Conservation (phyloP, 2,329 filamentous ascomycete species). For the Neonectria hederae region DNA sequence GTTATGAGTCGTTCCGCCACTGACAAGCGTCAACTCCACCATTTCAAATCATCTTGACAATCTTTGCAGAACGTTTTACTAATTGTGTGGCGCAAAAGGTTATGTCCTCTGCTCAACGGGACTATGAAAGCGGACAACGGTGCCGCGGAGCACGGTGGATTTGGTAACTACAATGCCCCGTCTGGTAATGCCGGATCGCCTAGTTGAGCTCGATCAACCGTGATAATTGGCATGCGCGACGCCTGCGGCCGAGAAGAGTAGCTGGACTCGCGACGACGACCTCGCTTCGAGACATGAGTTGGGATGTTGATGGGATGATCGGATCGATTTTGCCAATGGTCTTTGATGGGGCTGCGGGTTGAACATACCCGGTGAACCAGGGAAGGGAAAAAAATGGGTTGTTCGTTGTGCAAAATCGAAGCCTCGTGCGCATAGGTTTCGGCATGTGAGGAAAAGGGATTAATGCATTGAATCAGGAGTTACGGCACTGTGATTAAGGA, state of each 20-base stretch:
- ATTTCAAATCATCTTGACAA: conserved; percentile 26
- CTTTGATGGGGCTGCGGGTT: not conserved
- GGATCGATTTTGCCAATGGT: not conserved
- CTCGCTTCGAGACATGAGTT: not conserved
- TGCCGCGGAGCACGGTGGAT: conserved; percentile 65
- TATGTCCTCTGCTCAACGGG: conserved; percentile 87
- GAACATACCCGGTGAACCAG: not conserved
- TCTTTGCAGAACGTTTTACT: conserved; percentile 28
- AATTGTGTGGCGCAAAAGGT: conserved; percentile 59
- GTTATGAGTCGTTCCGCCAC: conserved; percentile 29
- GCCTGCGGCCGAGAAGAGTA: not conserved
- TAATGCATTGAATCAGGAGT: conserved; percentile 18
- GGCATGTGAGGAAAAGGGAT: not conserved
- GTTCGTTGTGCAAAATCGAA: not conserved
- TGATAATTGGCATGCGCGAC: not conserved
- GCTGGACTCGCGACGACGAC: not conserved
- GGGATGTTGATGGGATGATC: not conserved
- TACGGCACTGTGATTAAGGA: conserved; percentile 4
- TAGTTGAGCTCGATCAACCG: conserved; percentile 22
- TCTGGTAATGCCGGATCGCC: conserved; percentile 48
- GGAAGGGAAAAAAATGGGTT: not conserved
- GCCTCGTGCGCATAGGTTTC: not conserved
- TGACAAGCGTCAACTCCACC: conserved; percentile 29
- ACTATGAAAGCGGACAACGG: conserved; percentile 73
- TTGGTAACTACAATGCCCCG: conserved; percentile 63